Evolutionary conservation across 371 early-diverging fungal species (phyloP).

Genomic region (Rhizomucor miehei): DNA sequence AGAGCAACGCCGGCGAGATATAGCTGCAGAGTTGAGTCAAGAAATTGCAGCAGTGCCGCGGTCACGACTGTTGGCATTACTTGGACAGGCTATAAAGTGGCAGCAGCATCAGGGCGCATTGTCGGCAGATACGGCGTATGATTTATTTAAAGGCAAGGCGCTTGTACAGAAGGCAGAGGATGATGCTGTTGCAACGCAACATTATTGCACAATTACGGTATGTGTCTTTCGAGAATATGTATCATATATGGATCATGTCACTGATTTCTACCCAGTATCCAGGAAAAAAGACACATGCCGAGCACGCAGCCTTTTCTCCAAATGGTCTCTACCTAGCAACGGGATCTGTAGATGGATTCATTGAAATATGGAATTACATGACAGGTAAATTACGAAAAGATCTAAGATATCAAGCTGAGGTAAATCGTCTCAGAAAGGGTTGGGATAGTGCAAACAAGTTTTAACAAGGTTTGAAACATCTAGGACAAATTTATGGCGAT

Average conservation of each 20-base stretch:
- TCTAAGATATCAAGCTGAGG: conserved; percentile 88
- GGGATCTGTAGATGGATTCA: conserved; percentile 90
- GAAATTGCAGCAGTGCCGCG: conserved; percentile 81
- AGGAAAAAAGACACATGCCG: conserved; percentile 80
- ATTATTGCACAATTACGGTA: conserved; percentile 78
- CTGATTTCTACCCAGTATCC: conserved; percentile 63
- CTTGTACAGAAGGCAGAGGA: conserved; percentile 59
- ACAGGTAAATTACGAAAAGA: conserved; percentile 90
- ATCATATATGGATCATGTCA: neutral
- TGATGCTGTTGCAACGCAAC: conserved; percentile 66
- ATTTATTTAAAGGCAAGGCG: conserved; percentile 74
- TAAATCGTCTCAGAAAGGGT: conserved; percentile 15
- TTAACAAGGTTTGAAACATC: too few species aligned
- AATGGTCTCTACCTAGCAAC: conserved; percentile 85
- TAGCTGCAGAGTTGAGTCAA: conserved; percentile 38
- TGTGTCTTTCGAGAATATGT: neutral
- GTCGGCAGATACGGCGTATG: conserved; percentile 65
- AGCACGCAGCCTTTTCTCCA: conserved; percentile 78
- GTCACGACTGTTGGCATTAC: conserved; percentile 74
- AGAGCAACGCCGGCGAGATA: conserved; percentile 67
- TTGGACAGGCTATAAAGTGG: conserved; percentile 86
- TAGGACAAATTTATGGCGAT: conserved; percentile 91
- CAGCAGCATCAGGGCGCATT: conserved; percentile 82
- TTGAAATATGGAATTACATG: conserved; percentile 91
- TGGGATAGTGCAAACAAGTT: neutral